These are phyloP conservation scores for Neonectria magnoliae DNA, from an alignment of 2,329 filamentous ascomycete genomes.

Conservation along the genomic window DNA sequence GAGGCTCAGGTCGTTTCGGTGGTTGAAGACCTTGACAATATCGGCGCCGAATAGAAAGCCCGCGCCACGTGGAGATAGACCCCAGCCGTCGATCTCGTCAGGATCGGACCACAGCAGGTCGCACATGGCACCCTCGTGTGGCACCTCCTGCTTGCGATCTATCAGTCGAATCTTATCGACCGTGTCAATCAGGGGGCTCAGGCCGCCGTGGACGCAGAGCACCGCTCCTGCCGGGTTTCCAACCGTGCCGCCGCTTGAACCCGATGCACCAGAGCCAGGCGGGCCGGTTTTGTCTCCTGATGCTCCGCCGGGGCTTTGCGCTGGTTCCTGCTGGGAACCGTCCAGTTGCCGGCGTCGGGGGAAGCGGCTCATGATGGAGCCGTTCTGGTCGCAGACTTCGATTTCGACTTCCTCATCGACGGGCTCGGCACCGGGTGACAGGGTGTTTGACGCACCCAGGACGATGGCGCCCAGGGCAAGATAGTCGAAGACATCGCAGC, in stretches of 20 bases:
- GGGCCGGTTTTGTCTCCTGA: conserved; percentile 65
- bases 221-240: conserved; percentile 83
- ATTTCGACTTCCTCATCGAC: conserved; percentile 84
- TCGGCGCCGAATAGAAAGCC: conserved; percentile 96
- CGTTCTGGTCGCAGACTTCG: conserved; percentile 88
- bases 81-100: conserved; percentile 98
- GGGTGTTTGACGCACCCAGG: conserved; percentile 80
- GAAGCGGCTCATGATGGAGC: conserved; percentile 80
- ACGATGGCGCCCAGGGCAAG: conserved; percentile 90
- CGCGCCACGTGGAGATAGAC: conserved; percentile 89
- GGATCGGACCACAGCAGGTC: conserved; percentile 98
- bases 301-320: conserved; percentile 41
- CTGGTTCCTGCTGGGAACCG: conserved; percentile 37
- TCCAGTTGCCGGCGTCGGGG: conserved; percentile 57
- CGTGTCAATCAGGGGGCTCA: conserved; percentile 90
- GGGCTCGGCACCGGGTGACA: conserved; percentile 62
- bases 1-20: conserved; percentile 89
- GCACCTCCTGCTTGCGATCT: conserved; percentile 97
- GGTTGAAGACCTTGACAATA: conserved; percentile 96
- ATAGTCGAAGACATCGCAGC: conserved; percentile 98
- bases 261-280: conserved; percentile 82
- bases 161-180: conserved; percentile 96
- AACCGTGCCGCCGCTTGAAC: conserved; percentile 69
- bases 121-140: conserved; percentile 98
- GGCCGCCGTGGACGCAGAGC: conserved; percentile 92